Base-by-base conservation (phyloP, 495 filamentous ascomycete species). In the Tirmania nivea region DNA sequence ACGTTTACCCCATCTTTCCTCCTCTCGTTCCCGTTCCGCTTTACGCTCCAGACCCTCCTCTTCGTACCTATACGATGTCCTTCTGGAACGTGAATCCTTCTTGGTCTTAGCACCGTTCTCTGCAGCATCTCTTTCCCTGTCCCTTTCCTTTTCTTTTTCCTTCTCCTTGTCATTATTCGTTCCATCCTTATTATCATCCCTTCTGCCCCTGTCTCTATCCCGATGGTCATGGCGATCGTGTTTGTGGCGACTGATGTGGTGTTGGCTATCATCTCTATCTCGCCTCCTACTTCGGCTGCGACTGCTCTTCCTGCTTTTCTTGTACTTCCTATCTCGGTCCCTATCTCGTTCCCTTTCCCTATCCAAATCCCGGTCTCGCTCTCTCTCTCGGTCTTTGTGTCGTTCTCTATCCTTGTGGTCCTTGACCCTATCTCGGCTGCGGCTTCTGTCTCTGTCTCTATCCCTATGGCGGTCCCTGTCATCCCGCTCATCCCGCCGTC, bases 41-140 rank as follows among this genome's bases (percentile, higher is more conserved):
- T 59, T 59, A 36, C 62, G 35, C 51, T 64, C 62, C 36, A 65
- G 55, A 37, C 56, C 59, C 36, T 64, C 62, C 31, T 64, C 62
- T 47, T 65, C 62, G 17, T 65, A 65, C 51, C 63, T 64, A 52
- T 64, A 64, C 10, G 59, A 63, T 25, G 57, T 64, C 48, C 62
- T 61, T 35, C 55, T 50, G 8, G 59, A 61, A 25, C 59, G 55
- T 19, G 59, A 55, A 45, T 61, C 59, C 35, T 52, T 60, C 34
- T 21, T 48, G 50, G 54, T 35, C 21, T 21, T 48, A 51, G 54
- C 25, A 19, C 17, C 39, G 39, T 20, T 57, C 61, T 54, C 54
- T 51, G 49, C 60, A 8, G 35, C 8, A 20, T 56, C 60, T 35
- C 53, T 61, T 35, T 54, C 55, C 34, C 58, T 56, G n/a, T 49